These are phyloP conservation scores for Colletotrichum musae DNA, from an alignment of 2,329 filamentous ascomycete species.

Conservation along the genomic window DNA sequence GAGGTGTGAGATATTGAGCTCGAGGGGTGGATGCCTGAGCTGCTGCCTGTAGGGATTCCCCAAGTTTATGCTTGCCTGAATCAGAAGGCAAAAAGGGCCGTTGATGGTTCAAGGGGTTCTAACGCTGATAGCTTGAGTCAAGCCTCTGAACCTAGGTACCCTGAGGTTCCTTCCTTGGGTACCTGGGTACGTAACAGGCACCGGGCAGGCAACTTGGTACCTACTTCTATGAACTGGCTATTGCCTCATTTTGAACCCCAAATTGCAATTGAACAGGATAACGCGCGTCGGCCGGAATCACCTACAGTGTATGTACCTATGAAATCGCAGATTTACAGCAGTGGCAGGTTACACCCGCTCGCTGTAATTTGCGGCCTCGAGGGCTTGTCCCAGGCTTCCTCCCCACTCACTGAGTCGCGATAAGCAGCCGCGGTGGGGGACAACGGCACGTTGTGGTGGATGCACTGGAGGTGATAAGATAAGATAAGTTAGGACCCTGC, in stretches of 20 bases:
- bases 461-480: background rate
- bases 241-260: no score
- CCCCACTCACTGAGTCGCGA: no score
- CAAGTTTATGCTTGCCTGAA: background rate
- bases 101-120: background rate
- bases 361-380: background rate
- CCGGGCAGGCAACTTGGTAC: background rate
- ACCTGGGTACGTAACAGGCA: background rate
- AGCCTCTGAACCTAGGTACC: background rate
- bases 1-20: background rate
- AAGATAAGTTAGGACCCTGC: background rate
- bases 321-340: background rate
- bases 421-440: no score
- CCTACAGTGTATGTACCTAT: background rate
- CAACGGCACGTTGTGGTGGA: no score
- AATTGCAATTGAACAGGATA: no score
- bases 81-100: background rate
- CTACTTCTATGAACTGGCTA: no score
- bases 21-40: background rate
- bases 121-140: constrained; percentile 21
- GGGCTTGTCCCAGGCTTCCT: no score
- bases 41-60: background rate
- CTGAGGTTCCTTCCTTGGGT: background rate
- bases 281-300: no score
- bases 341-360: background rate